Evolutionary conservation across 139 green algal species (phyloP), one percentile per base, ranked within the genome.

Genomic region (Desmodesmus armatus): DNA sequence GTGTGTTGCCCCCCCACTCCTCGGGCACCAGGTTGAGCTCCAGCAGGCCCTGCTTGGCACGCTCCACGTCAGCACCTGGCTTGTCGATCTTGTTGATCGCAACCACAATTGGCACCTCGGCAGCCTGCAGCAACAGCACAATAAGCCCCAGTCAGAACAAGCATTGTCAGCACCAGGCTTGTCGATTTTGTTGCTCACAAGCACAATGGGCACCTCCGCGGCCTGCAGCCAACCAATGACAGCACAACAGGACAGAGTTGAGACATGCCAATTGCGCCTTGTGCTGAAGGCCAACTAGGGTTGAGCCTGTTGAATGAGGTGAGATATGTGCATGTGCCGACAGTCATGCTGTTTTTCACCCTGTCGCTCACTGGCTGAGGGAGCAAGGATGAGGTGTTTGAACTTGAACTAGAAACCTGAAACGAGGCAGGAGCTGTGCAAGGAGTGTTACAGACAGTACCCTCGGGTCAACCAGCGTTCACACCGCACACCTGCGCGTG

Each of bases 31-130:
- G 91, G 47, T 93, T 93, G 2, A 96, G 84, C 83, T 97, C 93
- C 11, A 95, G 90, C 66, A 99, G 87, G 83, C 98, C 79, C 86
- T 92, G 78, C 87, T 96, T 98, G n/a, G 98, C 95, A 2, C 94
- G 84, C 60, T 99, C 96, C 31, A 89, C 58, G 47, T 99, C 94
- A 31, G 96, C 97, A 5, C 94, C 96, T 66, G 94, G 92, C 92
- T 99, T 99, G 93, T 99, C 97, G 4, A 98, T 92, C 90, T 98
- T 98, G 89, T 96, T 96, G 73, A 96, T 94, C 70, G 91, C 91
- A 37, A 94, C 89, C 4, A 94, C 82, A 65, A 99, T 98, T 78
- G 97, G 97, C 63, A 99, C 97, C 0, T 91, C 95, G 2, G 96
- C 96, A 3, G 97, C 95, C 84, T 96, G 90, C 15, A 29, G 63